These are phyloP conservation scores for Limtongia smithiae DNA, from an alignment of 805 yeast species.

Conservation along the genomic window DNA sequence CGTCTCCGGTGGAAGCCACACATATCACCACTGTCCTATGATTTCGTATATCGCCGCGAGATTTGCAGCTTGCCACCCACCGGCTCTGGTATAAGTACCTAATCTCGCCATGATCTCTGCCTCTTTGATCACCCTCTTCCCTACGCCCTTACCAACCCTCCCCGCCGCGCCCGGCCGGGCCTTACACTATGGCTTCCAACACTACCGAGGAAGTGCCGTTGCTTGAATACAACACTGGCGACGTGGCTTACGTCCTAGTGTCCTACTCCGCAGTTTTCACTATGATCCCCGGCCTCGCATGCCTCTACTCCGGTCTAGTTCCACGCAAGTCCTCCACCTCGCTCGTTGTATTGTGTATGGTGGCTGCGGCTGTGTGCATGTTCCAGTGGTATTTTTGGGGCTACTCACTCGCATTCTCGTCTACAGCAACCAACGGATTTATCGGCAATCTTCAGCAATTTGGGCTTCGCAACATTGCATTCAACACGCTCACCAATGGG, in stretches of 20 bases:
- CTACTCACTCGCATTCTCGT: conserved; percentile 83
- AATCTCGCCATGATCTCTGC: no score
- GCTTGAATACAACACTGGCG: conserved; percentile 44
- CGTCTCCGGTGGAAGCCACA: no score
- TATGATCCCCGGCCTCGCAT: conserved; percentile 94
- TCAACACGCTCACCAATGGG: conserved; percentile 42
- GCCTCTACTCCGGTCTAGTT: conserved; percentile 90
- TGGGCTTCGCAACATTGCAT: conserved; percentile 71
- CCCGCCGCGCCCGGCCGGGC: no score
- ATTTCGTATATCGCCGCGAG: no score
- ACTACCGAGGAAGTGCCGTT: no score
- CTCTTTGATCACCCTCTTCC: no score
- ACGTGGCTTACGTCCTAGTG: conserved; percentile 38
- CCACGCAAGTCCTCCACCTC: conserved; percentile 94
- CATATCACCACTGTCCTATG: no score
- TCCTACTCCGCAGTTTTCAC: conserved; percentile 60
- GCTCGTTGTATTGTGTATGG: conserved; percentile 87
- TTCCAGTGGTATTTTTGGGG: conserved; percentile 99
- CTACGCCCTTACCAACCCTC: no score
- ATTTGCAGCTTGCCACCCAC: no score
- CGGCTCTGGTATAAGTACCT: no score
- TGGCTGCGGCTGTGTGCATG: conserved; percentile 75
- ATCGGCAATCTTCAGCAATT: conserved; percentile 83
- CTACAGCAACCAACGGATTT: conserved; percentile 74
- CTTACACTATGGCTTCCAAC: no score